Base-by-base conservation (phyloP, 805 yeast genomes). In the Ogataea pilisensis region DNA sequence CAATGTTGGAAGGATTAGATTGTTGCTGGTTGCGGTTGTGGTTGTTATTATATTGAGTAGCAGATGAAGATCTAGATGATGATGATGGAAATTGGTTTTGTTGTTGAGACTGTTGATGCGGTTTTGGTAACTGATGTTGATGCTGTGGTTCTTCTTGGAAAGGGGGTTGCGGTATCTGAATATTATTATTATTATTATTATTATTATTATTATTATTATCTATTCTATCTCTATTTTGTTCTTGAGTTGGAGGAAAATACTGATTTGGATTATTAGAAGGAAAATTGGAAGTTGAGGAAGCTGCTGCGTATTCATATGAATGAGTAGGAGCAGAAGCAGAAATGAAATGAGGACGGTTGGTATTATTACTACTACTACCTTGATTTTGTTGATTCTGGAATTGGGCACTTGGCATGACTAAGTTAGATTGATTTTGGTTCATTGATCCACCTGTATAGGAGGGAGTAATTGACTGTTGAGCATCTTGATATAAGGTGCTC, bases 401-500 rank as follows among this genome's bases (percentile, higher is more conserved):
- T 17, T 46, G 42, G 22, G 42, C 42, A 14, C 29, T 41, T 7
- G 35, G 29, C 8, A 31, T 37, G 4, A 33, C 16, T 11, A 32
- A 37, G 13, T 21, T 9, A 6, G 37, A 7, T 5, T 19, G 25
- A 17, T 20, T 16, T 14, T 16, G 24, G 37, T 27, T 27, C 29
- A 27, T 27, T 13, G 33, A 30, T 12, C 31, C 26, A 4, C 38
- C 40, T 5, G 37, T 35, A 18, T 45, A 30, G 3, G 51, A 33
- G n/a, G 54, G 52, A 1, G 51, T 39, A n/a, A 51, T 34, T 4
- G 57, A 45, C 33, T 53, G 54, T 45, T 59, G 59, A 13, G 63
- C 64, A 50, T 57, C 67, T 47, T 51, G 65, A 46, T 45, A 65
- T 41, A 57, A 43, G 31, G 63, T 62, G 43, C 54, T 58, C 29